Base-by-base conservation (phyloP, 2,329 filamentous ascomycete genomes). In the Scopulariopsis brevicaulis region DNA sequence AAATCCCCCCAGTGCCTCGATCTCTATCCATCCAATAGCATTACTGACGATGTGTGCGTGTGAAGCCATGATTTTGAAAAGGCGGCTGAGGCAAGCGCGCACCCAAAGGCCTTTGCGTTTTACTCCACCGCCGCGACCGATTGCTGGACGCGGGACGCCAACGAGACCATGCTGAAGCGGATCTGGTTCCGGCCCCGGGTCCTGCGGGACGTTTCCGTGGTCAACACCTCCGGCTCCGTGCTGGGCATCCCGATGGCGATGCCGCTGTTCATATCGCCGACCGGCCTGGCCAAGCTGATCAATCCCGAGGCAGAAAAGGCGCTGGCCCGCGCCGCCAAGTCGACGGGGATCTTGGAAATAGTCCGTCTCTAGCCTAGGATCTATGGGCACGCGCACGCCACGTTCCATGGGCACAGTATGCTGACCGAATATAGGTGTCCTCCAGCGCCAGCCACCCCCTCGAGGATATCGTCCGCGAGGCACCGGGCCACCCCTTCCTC, bases 191-290 rank as follows among this genome's bases (percentile, higher is more conserved):
- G 34, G 14, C 34, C 34, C 7, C 7, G 7, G 0, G 67, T 77
- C n/a, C 66, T 79, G 1, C 63, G 66, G 25, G 69, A 78, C 57
- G 74, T 74, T 20, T 62, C 64, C 28, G 64, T 67, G 5, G 60
- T 74, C 5, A 68, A 71, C 54, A 72, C 72, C 0, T 70, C 69
- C 0, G 76, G 74, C 0, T 70, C 68, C 0, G 70, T 81, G 4
- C 73, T 79, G 10, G 75, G 74, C 1, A 67, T 62, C 1, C 71
- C 70, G 63, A 71, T 77, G 55, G 64, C 71, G 1, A 70, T 83
- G 2, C 80, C 81, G 0, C 67, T 84, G 2, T 78, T 77, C 12
- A 75, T 83, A 46, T 73, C 75, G 3, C 80, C 80, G 0, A 73
- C 79, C 0, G 80, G 74, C 78, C 60, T 74, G 43, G 3, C 3